Evolutionary conservation across 805 yeast species (phyloP), one percentile per base, ranked within the genome.

Genomic region (Pichia paraexigua): DNA sequence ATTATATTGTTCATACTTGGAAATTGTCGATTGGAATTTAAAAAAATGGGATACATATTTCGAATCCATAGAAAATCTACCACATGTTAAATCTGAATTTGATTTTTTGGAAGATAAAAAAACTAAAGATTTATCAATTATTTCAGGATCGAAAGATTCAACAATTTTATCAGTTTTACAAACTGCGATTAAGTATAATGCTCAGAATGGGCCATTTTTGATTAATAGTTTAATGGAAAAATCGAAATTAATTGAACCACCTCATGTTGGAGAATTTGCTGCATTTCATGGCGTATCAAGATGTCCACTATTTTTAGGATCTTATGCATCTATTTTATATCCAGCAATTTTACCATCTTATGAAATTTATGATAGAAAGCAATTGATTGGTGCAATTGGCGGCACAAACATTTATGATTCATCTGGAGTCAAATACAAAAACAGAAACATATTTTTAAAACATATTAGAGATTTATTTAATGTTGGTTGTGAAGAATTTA

Each of bases 41-140:
- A 79, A 76, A 51, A 80, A 94, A 62, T 92, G 98, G 98, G 79
- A 82, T 56, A 87, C 80, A 42, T 87, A 85, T 63, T 66, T 85
- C 44, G 66, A 69, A 20, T 71, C 50, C 20, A 47, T 53, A 13
- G 40, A 32, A 17, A 49, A 58, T 21, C 8, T 7, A 5, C 28
- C 47, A 1, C 28, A 20, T n/a, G 35, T 53, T 5, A 20, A n/a
- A 24, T 27, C 51, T 21, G 22, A 37, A 35, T 51, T 44, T 18
- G 5, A 22, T 18, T 3, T 2, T n/a, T 17, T 39, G 18, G 40
- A 85, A 41, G 15, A 11, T 44, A 67, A 69, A 17, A 71, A 39
- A 11, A 40, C 32, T 8, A 28, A 43, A 15, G 46, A 41, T 27
- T 28, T 42, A 25, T 43, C 48, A 5, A 21, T 17, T 11, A 42